These are phyloP conservation scores for Sphagnum contortum DNA, from an alignment of 225 moss, liverwort and hornwort genomes.

Conservation along the genomic window DNA sequence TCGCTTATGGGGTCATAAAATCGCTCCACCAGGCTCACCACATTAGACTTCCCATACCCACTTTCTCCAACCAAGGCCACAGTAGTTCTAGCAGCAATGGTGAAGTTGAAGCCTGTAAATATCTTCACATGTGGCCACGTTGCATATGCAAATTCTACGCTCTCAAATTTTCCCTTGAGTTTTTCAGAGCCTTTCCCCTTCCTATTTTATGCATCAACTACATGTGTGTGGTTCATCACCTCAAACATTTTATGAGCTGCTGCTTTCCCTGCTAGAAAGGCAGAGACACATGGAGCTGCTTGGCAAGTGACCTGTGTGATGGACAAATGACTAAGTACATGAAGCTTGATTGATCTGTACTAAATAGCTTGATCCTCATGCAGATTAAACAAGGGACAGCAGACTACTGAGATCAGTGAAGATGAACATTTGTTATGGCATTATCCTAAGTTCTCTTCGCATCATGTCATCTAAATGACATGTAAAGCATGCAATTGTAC, in stretches of 20 bases:
- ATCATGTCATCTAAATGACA: no score
- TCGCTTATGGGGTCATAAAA: conserved; percentile 82
- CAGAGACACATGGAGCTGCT: conserved; percentile 55
- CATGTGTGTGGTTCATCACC: conserved; percentile 64
- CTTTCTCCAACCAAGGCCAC: conserved; percentile 92
- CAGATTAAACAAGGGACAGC: no score
- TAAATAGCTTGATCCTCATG: no score
- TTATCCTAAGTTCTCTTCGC: no score
- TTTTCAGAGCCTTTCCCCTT: conserved; percentile 32
- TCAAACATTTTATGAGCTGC: conserved; percentile 86
- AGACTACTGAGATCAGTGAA: no score
- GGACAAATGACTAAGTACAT: no score
- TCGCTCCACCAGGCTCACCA: conserved; percentile 80
- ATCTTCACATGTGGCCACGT: conserved; percentile 78
- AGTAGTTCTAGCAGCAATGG: conserved; percentile 64
- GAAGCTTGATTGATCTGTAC: no score
- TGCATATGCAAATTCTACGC: conserved; percentile 76
- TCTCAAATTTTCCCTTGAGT: conserved; percentile 60
- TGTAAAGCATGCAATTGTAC: no score
- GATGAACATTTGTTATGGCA: no score
- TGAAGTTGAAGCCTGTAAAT: conserved; percentile 51
- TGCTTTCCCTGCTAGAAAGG: conserved; percentile 62
- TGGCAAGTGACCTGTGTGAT: conserved; percentile 52
- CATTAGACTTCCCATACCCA: conserved; percentile 89
- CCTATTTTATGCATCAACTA: conserved; percentile 52